Evolutionary conservation across 2,329 filamentous ascomycete species (phyloP).

Genomic region (Hypomyces rosellus): DNA sequence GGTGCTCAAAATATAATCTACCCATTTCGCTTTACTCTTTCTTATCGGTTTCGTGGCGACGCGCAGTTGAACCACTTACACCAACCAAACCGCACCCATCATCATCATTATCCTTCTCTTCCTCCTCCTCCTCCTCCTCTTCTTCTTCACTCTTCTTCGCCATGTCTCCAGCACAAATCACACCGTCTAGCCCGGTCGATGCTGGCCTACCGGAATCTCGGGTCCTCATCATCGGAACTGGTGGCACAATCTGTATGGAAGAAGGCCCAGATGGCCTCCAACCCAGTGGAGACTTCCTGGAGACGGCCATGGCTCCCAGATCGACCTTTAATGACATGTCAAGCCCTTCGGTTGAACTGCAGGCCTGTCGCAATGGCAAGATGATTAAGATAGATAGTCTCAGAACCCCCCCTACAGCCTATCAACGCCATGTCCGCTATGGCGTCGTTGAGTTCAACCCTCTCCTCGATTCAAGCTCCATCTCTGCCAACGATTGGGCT

Average conservation of each 20-base stretch:
- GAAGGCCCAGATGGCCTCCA: slow-evolving; percentile 72
- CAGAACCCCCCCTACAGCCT: slow-evolving; percentile 72
- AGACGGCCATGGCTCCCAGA: slow-evolving; percentile 73
- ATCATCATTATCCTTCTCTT: neutral
- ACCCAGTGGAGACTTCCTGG: slow-evolving; percentile 72
- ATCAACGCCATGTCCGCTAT: slow-evolving; percentile 76
- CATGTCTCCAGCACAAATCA: neutral
- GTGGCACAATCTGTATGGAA: slow-evolving; percentile 87
- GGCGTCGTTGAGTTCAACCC: slow-evolving; percentile 78
- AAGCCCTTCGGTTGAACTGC: slow-evolving; percentile 37
- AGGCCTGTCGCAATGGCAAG: slow-evolving; percentile 45
- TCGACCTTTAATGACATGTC: slow-evolving; percentile 75
- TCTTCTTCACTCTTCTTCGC: too few relatives aligned
- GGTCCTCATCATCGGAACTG: slow-evolving; percentile 86
- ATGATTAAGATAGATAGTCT: slow-evolving; percentile 57
- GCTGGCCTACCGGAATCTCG: slow-evolving; percentile 61
- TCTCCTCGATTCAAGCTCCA: slow-evolving; percentile 82
- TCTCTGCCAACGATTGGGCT: slow-evolving; percentile 79
- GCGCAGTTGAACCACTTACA: neutral
- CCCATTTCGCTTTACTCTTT: too few relatives aligned
- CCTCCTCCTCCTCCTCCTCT: too few relatives aligned
- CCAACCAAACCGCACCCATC: neutral
- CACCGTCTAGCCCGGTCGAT: too few relatives aligned
- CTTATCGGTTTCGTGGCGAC: too few relatives aligned
- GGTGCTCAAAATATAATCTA: too few relatives aligned